These are phyloP conservation scores for Fusarium sacchari DNA, from an alignment of 2,329 filamentous ascomycete genomes.

Conservation along the genomic window DNA sequence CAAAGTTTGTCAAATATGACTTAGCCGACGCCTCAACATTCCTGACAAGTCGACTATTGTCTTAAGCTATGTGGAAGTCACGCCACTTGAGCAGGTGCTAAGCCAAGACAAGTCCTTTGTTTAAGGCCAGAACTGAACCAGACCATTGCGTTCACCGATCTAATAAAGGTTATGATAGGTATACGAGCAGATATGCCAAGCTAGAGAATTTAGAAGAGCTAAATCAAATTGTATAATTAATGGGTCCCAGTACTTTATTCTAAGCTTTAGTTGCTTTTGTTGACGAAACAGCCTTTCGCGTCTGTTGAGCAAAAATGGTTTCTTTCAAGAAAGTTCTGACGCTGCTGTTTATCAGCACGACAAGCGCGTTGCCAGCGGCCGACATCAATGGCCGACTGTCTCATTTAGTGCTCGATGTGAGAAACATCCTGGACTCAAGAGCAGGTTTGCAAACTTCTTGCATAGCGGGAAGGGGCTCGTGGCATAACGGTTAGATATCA, in stretches of 20 bases:
- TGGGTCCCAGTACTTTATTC: too few relatives aligned
- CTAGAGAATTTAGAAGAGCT: neutral
- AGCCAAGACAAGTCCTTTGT: neutral
- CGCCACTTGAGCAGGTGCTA: neutral
- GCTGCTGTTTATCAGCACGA: neutral
- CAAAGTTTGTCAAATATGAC: too few relatives aligned
- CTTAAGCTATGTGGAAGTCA: neutral
- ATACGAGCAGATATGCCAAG: neutral
- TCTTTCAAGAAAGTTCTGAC: neutral
- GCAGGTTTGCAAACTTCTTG: too few relatives aligned
- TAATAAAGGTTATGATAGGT: neutral
- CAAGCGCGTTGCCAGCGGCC: neutral
- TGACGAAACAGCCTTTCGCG: neutral
- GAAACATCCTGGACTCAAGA: neutral
- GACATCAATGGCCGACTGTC: neutral
- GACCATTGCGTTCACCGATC: neutral
- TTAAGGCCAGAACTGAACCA: neutral
- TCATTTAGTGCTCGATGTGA: too few relatives aligned
- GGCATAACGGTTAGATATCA: too few relatives aligned
- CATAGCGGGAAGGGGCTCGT: too few relatives aligned
- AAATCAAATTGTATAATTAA: neutral
- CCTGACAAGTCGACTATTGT: neutral
- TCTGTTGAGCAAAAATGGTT: neutral
- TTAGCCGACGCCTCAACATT: neutral
- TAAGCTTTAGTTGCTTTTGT: too few relatives aligned